Conservation (phyloP, 1,139 yeast species). For the Saccharomycopsis crataegensis region DNA sequence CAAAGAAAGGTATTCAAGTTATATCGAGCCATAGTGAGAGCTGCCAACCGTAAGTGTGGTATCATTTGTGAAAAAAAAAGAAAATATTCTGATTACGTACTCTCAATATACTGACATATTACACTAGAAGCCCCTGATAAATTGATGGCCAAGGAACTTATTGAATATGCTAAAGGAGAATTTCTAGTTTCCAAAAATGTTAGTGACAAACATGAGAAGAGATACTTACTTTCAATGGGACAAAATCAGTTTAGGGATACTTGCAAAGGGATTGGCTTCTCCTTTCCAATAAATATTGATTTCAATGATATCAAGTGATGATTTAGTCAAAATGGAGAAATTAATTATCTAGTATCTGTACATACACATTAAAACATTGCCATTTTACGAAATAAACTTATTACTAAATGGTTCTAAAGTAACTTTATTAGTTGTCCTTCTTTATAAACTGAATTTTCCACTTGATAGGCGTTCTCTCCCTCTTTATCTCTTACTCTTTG, state of each 20-base stretch:
- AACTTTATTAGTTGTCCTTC: too few relatives aligned
- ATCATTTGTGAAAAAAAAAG: too few relatives aligned
- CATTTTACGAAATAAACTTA: too few relatives aligned
- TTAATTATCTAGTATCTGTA: too few relatives aligned
- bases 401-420: too few relatives aligned
- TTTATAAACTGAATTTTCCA: too few relatives aligned
- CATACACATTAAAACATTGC: too few relatives aligned
- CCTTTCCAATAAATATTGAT: conserved; percentile 6
- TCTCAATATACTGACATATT: background rate
- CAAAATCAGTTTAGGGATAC: conserved; percentile 18
- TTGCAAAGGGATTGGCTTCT: conserved; percentile 15
- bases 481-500: too few relatives aligned
- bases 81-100: background rate
- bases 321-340: background rate
- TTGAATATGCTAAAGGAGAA: conserved; percentile 18
- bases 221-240: conserved; percentile 15
- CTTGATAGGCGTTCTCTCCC: too few relatives aligned
- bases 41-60: conserved; percentile 6
- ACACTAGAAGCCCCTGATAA: conserved; percentile 9
- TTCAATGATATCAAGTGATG: conserved; percentile 5
- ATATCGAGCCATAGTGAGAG: conserved; percentile 13
- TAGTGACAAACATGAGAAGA: conserved; percentile 12
- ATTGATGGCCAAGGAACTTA: conserved; percentile 8
- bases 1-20: conserved; percentile 11
- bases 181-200: conserved; percentile 9